These are phyloP conservation scores for Geranium rotundifolium DNA, from an alignment of 345 rosid genomes.

Conservation along the genomic window DNA sequence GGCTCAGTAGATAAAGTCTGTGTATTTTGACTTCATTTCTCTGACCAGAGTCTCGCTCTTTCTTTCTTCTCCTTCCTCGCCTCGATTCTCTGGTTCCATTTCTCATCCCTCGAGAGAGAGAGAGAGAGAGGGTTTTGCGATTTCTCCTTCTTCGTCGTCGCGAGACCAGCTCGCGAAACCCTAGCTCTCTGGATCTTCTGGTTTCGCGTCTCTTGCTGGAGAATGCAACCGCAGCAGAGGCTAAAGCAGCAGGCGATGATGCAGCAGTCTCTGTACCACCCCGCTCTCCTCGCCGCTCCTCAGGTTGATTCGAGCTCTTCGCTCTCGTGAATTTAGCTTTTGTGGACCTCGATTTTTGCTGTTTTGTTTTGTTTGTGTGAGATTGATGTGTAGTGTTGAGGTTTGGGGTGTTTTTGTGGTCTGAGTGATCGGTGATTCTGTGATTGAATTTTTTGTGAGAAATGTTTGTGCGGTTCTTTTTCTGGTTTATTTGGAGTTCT, in stretches of 20 bases:
- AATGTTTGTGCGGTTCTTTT: neutral
- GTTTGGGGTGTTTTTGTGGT: no score
- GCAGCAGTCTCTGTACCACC: constrained; percentile 42
- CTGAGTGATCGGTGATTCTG: no score
- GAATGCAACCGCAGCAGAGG: constrained; percentile 44
- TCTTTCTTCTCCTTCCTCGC: neutral
- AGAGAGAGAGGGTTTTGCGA: constrained; percentile 23
- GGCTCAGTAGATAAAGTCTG: no score
- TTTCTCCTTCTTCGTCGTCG: neutral
- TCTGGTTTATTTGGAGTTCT: neutral
- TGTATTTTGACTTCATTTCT: no score
- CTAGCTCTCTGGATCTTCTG: neutral
- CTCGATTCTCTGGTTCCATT: no score
- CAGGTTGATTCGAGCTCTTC: constrained; percentile 38
- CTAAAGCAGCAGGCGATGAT: constrained; percentile 49
- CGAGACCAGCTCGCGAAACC: neutral
- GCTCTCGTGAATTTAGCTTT: no score
- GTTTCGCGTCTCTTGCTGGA: constrained; percentile 11
- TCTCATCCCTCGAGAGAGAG: constrained; percentile 16
- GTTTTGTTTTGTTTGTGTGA: no score
- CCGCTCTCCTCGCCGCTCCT: constrained; percentile 38
- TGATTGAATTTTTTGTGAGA: neutral
- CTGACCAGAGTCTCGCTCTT: neutral
- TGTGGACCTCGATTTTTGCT: no score
- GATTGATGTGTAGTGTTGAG: no score